Evolutionary conservation across 2,329 filamentous ascomycete genomes (phyloP).

Genomic region (Arachnomyces sp.): DNA sequence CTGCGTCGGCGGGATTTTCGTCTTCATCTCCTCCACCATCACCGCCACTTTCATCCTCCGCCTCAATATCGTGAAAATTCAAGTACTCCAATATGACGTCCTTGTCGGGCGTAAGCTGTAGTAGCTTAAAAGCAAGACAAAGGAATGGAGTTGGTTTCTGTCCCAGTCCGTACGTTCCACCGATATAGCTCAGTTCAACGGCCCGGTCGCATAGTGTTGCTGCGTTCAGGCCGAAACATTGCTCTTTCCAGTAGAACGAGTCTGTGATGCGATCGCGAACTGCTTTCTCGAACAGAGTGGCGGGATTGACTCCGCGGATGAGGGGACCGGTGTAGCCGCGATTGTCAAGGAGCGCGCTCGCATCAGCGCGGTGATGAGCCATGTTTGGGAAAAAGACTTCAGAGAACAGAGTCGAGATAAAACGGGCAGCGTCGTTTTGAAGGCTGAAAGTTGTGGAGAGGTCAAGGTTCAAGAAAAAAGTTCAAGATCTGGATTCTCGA

Average conservation of each 20-base stretch:
- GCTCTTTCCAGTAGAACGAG: slow-evolving; percentile 97
- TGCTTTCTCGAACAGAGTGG: slow-evolving; percentile 92
- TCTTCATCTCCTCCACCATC: slow-evolving; percentile 13
- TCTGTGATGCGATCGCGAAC: slow-evolving; percentile 93
- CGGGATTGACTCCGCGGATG: slow-evolving; percentile 84
- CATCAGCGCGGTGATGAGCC: slow-evolving; percentile 66
- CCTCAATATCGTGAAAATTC: slow-evolving; percentile 66
- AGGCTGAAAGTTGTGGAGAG: slow-evolving; percentile 2
- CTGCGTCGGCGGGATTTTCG: slow-evolving; percentile 13
- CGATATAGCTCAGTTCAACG: slow-evolving; percentile 73
- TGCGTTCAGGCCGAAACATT: slow-evolving; percentile 90
- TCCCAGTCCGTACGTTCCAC: slow-evolving; percentile 74
- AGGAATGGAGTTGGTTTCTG: slow-evolving; percentile 87
- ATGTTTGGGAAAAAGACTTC: slow-evolving; percentile 22
- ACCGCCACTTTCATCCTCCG: slow-evolving; percentile 15
- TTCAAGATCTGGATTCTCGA: slow-evolving; percentile 4
- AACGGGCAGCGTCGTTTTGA: no score
- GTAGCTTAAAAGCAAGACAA: slow-evolving; percentile 87
- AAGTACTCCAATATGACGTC: slow-evolving; percentile 76
- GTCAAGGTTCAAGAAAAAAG: slow-evolving; percentile 5
- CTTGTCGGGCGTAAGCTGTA: slow-evolving; percentile 76
- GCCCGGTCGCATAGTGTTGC: slow-evolving; percentile 79
- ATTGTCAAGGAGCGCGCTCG: slow-evolving; percentile 72
- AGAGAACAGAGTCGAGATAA: no score
- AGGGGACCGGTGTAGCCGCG: slow-evolving; percentile 70